Conservation (phyloP, 371 early-diverging fungal species). For the Haplosporangium sp. region DNA sequence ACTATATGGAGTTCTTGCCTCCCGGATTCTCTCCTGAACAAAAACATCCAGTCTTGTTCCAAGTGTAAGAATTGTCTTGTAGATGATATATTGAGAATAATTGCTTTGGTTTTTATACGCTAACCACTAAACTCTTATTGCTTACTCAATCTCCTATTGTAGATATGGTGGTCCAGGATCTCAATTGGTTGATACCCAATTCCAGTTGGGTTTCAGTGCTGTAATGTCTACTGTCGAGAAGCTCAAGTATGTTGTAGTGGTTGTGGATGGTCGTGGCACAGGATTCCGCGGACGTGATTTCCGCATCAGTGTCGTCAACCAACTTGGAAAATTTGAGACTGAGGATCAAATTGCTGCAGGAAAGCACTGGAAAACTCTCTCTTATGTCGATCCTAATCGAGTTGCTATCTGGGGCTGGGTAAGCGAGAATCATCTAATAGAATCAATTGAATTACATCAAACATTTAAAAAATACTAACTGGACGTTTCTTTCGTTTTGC, state of each 20-base stretch:
- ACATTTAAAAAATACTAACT: too few species aligned
- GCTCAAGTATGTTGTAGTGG: constrained; percentile 75
- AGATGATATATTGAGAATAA: too few species aligned
- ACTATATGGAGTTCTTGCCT: constrained; percentile 87
- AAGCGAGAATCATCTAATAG: constrained; percentile 16
- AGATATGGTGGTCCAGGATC: constrained; percentile 94
- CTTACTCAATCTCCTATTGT: background rate
- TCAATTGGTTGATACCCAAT: constrained; percentile 82
- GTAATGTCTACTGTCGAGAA: constrained; percentile 70
- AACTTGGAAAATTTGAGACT: constrained; percentile 86
- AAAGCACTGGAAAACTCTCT: constrained; percentile 70
- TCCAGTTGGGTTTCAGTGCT: constrained; percentile 79
- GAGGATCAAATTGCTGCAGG: constrained; percentile 90
- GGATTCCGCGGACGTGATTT: constrained; percentile 89
- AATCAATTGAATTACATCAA: background rate
- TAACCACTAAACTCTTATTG: too few species aligned
- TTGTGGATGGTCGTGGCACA: constrained; percentile 93
- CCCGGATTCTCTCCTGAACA: constrained; percentile 81
- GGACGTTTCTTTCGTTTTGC: background rate
- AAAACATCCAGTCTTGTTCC: constrained; percentile 90
- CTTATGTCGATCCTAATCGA: constrained; percentile 82
- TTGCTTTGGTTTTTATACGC: too few species aligned
- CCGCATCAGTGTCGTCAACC: constrained; percentile 78
- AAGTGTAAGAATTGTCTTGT: constrained; percentile 57
- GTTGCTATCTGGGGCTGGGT: constrained; percentile 98